Evolutionary conservation across 306 rosid species (phyloP), one percentile per base, ranked within the genome.

Genomic region (Amphicarpaea edgeworthii): DNA sequence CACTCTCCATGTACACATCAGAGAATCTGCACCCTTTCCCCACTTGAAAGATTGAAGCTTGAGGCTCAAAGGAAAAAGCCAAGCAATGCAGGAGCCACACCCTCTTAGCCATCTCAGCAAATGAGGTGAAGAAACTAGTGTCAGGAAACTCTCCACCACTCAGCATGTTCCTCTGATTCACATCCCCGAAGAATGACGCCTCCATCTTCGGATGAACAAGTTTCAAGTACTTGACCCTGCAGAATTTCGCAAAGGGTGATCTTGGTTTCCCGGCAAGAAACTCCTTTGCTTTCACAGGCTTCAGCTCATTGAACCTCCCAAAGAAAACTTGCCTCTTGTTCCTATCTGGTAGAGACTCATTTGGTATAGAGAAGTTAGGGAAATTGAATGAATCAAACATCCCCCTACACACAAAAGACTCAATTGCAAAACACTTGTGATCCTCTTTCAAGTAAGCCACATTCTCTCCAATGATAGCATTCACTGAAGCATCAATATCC

Each of bases 161-260:
- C 63, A 95, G 28, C 6, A 78, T 62, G 81, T 79, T 86, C 63
- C 99, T 88, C 23, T 87, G 93, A 37, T 6, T 83, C 80, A 88
- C 61, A 78, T 85, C 82, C 4, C 98, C 97, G 6, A 82, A 87
- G 9, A 92, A 80, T 0, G 93, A 88, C 15, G 86, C 46, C 63
- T 95, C 99, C 96, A 92, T 83, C 79, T 85, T 90, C 23, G 97
- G 96, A 81, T 92, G 96, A 34, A 95, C 82, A 3, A 92, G 85
- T 23, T 76, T 84, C 55, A 79, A 17, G 80, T 87, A 94, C 88
- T 90, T 91, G 23, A 65, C 11, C n/a, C 88, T 80, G 58, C 91
- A 88, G 42, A 94, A 94, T 23, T 83, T 88, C 0, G 89, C 89
- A 45, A 91, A 90, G 12, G 88, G 50, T 4, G 98, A 91, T n/a